Conservation (phyloP, 495 filamentous ascomycete species). For the Apiosordaria backusii region DNA sequence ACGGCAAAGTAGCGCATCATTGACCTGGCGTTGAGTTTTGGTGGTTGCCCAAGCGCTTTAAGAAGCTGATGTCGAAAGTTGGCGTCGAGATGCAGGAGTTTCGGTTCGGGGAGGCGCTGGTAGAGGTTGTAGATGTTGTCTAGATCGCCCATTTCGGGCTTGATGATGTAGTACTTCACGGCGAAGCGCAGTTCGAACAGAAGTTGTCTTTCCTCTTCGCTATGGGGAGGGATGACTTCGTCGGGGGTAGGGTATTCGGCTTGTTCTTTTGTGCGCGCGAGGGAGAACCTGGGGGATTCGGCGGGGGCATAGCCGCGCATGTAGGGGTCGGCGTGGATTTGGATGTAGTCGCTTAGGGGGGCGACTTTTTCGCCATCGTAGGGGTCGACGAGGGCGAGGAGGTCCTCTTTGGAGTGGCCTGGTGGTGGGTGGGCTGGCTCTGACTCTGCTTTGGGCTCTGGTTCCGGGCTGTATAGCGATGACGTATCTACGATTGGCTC, state of each 20-base stretch:
- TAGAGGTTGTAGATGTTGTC: conserved; percentile 44
- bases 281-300: conserved; percentile 39
- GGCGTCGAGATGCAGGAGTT: conserved; percentile 60
- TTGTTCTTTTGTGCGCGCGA: conserved; percentile 46
- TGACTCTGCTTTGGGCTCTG: not conserved
- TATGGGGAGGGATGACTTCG: conserved; percentile 27
- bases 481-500: not conserved
- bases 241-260: conserved; percentile 42
- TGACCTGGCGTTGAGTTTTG: conserved; percentile 50
- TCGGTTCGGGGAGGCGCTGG: conserved; percentile 51
- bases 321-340: conserved; percentile 45
- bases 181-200: conserved; percentile 35
- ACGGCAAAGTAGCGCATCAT: conserved; percentile 82
- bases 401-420: conserved; percentile 35
- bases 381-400: conserved; percentile 47
- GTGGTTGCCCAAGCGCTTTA: conserved; percentile 60
- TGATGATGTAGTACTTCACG: conserved; percentile 31
- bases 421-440: not conserved
- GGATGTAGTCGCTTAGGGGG: conserved; percentile 46
- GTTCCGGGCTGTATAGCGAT: not conserved
- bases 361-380: conserved; percentile 38
- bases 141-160: conserved; percentile 29
- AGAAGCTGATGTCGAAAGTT: conserved; percentile 61
- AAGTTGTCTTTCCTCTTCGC: conserved; percentile 17
- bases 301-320: conserved; percentile 44